Conservation (phyloP, 176 grass and related monocot species). For the Carex littledalei region DNA sequence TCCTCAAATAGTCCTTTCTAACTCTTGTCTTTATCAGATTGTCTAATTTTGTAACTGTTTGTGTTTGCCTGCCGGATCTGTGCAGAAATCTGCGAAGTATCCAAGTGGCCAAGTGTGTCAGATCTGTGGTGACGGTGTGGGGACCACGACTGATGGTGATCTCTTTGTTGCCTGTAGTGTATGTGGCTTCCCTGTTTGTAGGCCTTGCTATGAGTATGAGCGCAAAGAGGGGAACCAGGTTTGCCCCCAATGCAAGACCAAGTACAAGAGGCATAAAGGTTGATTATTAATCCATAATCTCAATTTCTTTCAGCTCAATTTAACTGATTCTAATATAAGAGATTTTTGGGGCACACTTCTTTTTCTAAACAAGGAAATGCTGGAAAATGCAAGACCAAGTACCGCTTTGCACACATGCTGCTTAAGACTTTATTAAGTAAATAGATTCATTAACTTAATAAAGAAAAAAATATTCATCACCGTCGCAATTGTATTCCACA, state of each 20-base stretch:
- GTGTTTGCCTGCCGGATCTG: background rate
- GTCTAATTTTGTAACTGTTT: background rate
- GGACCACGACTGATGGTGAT: constrained; percentile 74
- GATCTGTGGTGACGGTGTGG: constrained; percentile 96
- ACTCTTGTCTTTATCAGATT: background rate
- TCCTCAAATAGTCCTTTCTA: background rate
- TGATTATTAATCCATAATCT: background rate
- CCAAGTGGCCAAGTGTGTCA: constrained; percentile 75
- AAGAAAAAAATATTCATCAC: background rate
- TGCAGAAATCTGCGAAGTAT: constrained; percentile 70
- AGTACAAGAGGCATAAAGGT: constrained; percentile 99
- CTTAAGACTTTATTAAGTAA: constrained; percentile 4
- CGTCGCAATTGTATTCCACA: background rate
- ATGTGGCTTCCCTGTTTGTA: constrained; percentile 86
- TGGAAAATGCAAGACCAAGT: background rate
- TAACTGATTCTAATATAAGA: background rate
- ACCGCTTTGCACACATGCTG: background rate
- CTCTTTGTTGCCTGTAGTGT: constrained; percentile 89
- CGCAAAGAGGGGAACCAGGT: constrained; percentile 85
- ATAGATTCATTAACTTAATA: background rate
- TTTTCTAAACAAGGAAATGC: constrained; percentile 10
- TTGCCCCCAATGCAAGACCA: constrained; percentile 99
- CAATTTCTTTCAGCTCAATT: constrained; percentile 9
- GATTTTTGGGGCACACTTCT: background rate
- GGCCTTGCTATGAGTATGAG: constrained; percentile 98